Evolutionary conservation across 2,329 filamentous ascomycete genomes (phyloP).

Genomic region (Penicillium sp.): DNA sequence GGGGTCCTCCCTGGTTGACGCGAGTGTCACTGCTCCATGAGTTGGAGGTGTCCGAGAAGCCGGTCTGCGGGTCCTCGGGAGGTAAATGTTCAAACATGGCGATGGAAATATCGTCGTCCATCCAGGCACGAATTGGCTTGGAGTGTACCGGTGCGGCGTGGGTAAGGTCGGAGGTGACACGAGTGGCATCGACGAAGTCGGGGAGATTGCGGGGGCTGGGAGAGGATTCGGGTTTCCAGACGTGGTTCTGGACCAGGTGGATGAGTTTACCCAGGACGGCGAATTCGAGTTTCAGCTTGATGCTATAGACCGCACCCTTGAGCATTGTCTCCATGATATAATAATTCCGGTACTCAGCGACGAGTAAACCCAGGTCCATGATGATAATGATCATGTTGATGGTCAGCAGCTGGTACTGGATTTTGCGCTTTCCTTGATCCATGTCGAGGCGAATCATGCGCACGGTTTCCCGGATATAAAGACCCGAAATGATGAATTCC

Average conservation of each 20-base stretch:
- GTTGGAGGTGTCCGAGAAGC: slow-evolving; percentile 36
- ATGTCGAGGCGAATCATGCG: slow-evolving; percentile 57
- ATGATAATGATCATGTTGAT: slow-evolving; percentile 58
- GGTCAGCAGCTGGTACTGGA: slow-evolving; percentile 57
- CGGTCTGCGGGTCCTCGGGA: slow-evolving; percentile 26
- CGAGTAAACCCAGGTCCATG: slow-evolving; percentile 53
- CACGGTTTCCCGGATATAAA: slow-evolving; percentile 62
- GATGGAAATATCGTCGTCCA: slow-evolving; percentile 48
- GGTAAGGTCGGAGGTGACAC: slow-evolving; percentile 51
- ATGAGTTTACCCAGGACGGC: slow-evolving; percentile 55
- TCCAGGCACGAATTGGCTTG: slow-evolving; percentile 38
- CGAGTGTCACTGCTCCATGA: slow-evolving; percentile 41
- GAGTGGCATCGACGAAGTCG: slow-evolving; percentile 54
- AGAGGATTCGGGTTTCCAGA: slow-evolving; percentile 47
- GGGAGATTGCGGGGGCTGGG: slow-evolving; percentile 41
- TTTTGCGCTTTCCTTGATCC: slow-evolving; percentile 49
- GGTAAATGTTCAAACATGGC: slow-evolving; percentile 47
- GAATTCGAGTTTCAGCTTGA: slow-evolving; percentile 59
- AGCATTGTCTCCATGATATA: slow-evolving; percentile 56
- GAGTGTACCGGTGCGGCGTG: slow-evolving; percentile 39
- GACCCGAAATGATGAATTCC: slow-evolving; percentile 59
- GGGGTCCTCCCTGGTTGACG: slow-evolving; percentile 30
- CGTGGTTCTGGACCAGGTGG: slow-evolving; percentile 47
- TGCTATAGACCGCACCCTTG: slow-evolving; percentile 56
- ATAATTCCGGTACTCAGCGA: slow-evolving; percentile 51